Evolutionary conservation across 1,284 basidiomycete species (phyloP).

Genomic region (Neolentinus lepideus): DNA sequence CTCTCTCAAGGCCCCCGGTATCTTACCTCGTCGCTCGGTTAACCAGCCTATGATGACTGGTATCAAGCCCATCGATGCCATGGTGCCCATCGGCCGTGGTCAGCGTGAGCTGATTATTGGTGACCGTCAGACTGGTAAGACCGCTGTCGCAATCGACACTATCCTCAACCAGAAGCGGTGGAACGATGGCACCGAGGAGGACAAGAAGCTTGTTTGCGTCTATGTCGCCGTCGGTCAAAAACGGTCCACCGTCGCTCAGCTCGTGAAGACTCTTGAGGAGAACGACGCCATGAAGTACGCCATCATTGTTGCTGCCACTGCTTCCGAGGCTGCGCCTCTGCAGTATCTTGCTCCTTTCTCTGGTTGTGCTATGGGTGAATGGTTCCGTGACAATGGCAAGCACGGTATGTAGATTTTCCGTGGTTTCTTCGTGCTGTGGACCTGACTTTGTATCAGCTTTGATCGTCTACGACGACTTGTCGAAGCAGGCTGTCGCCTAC

Average conservation of each 20-base stretch:
- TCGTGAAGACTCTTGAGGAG: slow-evolving; percentile 98
- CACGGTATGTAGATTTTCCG: slow-evolving; percentile 50
- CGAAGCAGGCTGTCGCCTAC: slow-evolving; percentile 99
- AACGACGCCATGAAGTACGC: slow-evolving; percentile 99
- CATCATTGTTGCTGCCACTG: slow-evolving; percentile 98
- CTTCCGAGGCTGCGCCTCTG: slow-evolving; percentile 93
- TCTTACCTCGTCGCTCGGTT: slow-evolving; percentile 97
- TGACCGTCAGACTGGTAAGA: slow-evolving; percentile 99
- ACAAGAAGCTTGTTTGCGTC: slow-evolving; percentile 99
- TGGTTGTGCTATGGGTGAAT: slow-evolving; percentile 99
- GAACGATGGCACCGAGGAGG: slow-evolving; percentile 96
- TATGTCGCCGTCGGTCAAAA: slow-evolving; percentile 99
- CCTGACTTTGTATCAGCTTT: slow-evolving; percentile 48
- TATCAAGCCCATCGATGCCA: slow-evolving; percentile 99
- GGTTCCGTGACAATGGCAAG: slow-evolving; percentile 99
- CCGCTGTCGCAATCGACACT: slow-evolving; percentile 97
- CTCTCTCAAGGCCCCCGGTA: slow-evolving; percentile 97
- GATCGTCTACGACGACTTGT: slow-evolving; percentile 99
- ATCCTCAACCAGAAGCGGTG: slow-evolving; percentile 99
- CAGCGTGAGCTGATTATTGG: slow-evolving; percentile 99
- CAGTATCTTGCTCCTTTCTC: slow-evolving; percentile 64
- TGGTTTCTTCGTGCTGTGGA: background rate
- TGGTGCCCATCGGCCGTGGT: slow-evolving; percentile 99
- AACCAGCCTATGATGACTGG: slow-evolving; percentile 99
- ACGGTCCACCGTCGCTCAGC: slow-evolving; percentile 98